Base-by-base conservation (phyloP, 164 flowering plant species). In the Buxus sempervirens region DNA sequence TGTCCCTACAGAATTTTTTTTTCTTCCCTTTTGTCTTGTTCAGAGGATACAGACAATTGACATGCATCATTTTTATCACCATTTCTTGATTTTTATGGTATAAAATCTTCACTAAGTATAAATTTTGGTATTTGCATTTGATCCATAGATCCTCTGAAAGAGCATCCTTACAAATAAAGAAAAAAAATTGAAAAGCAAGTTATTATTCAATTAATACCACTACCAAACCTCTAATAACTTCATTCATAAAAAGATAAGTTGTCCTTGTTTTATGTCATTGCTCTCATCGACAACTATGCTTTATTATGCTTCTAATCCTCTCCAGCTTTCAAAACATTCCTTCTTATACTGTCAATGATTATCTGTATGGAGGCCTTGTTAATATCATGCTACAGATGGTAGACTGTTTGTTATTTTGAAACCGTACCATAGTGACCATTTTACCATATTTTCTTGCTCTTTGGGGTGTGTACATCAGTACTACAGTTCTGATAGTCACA, bases 221-320 rank as follows among this genome's bases (percentile, higher is more conserved):
- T n/a, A 36, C 21, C 45, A n/a, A 41, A 38, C 26, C 41, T 20
- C 53, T 21, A 36, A 36, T 54, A 49, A 32, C 5, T 56, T 64
- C 48, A 19, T 60, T n/a, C 54, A 24, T n/a, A 53, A 57, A 42
- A 36, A 51, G 26, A 51, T 24, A 59, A 66, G 38, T 59, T n/a
- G 21, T 28, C 55, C 6, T 51, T 42, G 19, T 32, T 13, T 12
- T 19, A 27, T 68, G 38, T 57, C 20, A 32, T 22, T 53, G 56
- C 63, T 19, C 51, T 56, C 58, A 23, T 65, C 24, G 24, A 42
- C 45, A 62, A 71, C 66, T 64, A 80, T 83, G 81, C 57, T 77
- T 24, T 58, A n/a, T 77, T 23, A 61, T 69, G 56, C 67, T 73
- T 20, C 70, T 80, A 24, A 10, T 71, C 27, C 23, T 79, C 32